These are phyloP conservation scores for Candida piceae DNA, from an alignment of 805 yeast genomes.

Conservation along the genomic window DNA sequence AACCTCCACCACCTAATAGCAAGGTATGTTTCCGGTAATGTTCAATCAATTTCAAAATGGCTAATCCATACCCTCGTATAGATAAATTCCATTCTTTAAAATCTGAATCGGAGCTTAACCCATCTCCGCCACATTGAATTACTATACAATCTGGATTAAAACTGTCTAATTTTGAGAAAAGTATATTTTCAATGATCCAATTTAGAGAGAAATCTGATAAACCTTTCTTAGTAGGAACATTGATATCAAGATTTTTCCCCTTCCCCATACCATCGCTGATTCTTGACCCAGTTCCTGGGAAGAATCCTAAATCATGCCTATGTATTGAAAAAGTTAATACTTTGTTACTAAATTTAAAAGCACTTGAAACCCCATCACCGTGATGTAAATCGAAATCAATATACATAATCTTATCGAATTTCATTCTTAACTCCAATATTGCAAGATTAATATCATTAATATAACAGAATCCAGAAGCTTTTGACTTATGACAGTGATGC, in stretches of 20 bases:
- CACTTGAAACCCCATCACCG: slow-evolving; percentile 74
- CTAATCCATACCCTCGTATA: slow-evolving; percentile 40
- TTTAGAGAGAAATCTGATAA: slow-evolving; percentile 41
- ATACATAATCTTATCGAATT: slow-evolving; percentile 46
- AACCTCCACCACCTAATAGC: slow-evolving; percentile 76
- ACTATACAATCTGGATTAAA: slow-evolving; percentile 51
- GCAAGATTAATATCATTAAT: slow-evolving; percentile 62
- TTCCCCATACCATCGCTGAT: slow-evolving; percentile 33
- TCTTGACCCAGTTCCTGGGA: slow-evolving; percentile 62
- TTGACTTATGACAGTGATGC: slow-evolving; percentile 55
- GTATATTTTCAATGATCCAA: slow-evolving; percentile 34
- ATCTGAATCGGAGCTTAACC: slow-evolving; percentile 53
- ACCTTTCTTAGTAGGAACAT: slow-evolving; percentile 57
- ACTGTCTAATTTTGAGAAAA: slow-evolving; percentile 36
- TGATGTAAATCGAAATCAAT: slow-evolving; percentile 74
- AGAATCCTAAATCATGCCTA: slow-evolving; percentile 60
- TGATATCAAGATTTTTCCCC: slow-evolving; percentile 36
- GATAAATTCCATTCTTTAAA: slow-evolving; percentile 67
- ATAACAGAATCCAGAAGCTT: slow-evolving; percentile 70
- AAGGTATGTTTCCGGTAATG: slow-evolving; percentile 33
- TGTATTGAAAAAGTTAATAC: slow-evolving; percentile 64
- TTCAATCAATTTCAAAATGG: slow-evolving; percentile 28
- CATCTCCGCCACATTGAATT: slow-evolving; percentile 72
- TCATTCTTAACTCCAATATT: slow-evolving; percentile 45
- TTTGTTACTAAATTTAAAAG: slow-evolving; percentile 49